A percentile compares a stretch with the other conserved stretches of the same genome.
Conservation (phyloP, 192 early-diverging fungal species). For the Kickxella alabastrina region DNA sequence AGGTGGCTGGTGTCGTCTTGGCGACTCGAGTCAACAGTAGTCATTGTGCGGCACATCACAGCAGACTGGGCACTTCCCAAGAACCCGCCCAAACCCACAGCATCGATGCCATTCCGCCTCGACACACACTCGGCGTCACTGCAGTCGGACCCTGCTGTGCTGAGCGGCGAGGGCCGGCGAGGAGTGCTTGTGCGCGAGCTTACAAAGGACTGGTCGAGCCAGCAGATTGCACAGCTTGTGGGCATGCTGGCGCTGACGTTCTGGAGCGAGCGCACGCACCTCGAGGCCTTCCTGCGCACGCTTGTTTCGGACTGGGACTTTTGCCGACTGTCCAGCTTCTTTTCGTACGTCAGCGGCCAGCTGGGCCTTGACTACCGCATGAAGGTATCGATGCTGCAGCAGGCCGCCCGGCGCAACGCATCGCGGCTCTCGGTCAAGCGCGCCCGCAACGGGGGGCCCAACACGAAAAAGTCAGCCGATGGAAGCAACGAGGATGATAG, state of each 20-base stretch:
- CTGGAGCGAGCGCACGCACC: slow-evolving; percentile 34
- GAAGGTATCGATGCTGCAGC: slow-evolving; percentile 50
- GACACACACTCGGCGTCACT: slow-evolving; percentile 22
- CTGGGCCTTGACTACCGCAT: slow-evolving; percentile 44
- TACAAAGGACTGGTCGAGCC: slow-evolving; percentile 52
- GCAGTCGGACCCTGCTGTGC: slow-evolving; percentile 32
- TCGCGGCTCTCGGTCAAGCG: slow-evolving; percentile 48
- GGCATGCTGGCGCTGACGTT: slow-evolving; percentile 42
- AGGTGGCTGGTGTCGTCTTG: slow-evolving; percentile 72
- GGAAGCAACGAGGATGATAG: slow-evolving; percentile 16
- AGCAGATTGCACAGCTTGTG: slow-evolving; percentile 53
- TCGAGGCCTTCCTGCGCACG: slow-evolving; percentile 53
- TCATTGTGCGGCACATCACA: slow-evolving; percentile 66
- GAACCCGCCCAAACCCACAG: slow-evolving; percentile 35
- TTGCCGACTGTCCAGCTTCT: slow-evolving; percentile 59
- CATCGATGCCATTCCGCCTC: slow-evolving; percentile 21
- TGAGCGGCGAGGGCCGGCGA: slow-evolving; percentile 45
- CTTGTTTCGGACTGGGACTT: slow-evolving; percentile 64
- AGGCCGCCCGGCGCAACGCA: slow-evolving; percentile 49
- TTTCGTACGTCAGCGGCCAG: slow-evolving; percentile 57
- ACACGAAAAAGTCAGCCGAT: not conserved
- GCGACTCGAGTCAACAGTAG: slow-evolving; percentile 66
- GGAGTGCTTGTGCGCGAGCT: slow-evolving; percentile 52
- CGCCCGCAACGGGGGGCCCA: slow-evolving; percentile 19
- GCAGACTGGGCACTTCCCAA: slow-evolving; percentile 60